Percentiles rank a stretch among this genome's conserved stretches.
Evolutionary conservation across 2,329 filamentous ascomycete species (phyloP).

Genomic region (Trichoderma gracile): DNA sequence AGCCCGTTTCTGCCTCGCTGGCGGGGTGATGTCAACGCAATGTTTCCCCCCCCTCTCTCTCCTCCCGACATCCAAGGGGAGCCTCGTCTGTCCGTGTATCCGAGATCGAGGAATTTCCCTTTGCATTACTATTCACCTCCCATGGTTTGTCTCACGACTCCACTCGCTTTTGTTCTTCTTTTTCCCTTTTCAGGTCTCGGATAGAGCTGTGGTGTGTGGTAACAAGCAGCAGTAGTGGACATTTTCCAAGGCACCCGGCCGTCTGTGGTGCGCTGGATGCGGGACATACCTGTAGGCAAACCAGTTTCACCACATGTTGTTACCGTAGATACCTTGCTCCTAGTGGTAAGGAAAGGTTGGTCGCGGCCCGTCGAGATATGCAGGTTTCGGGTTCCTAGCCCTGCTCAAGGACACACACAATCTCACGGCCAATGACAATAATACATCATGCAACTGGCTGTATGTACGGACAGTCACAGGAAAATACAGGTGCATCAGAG

Average conservation of each 20-base stretch:
- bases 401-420: not conserved
- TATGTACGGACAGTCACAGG: not conserved
- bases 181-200: not conserved
- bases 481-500: not conserved
- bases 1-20: conserved; percentile 4
- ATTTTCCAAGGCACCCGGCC: not conserved
- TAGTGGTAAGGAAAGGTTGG: not conserved
- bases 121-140: conserved; percentile 21
- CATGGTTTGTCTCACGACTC: conserved; percentile 17
- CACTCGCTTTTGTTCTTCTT: not conserved
- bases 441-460: too few species aligned
- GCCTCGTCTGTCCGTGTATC: not conserved
- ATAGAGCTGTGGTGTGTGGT: not conserved
- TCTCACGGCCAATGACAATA: too few species aligned
- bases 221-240: not conserved
- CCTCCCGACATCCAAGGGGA: not conserved
- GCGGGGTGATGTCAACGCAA: conserved; percentile 25
- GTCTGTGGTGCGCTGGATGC: not conserved
- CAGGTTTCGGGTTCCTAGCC: conserved; percentile 8
- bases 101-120: not conserved
- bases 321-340: too few species aligned
- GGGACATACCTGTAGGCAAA: not conserved
- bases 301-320: not conserved
- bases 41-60: not conserved
- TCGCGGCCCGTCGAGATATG: not conserved